Evolutionary conservation across 2,329 filamentous ascomycete genomes (phyloP).

Genomic region (Neopestalotiopsis sp.): DNA sequence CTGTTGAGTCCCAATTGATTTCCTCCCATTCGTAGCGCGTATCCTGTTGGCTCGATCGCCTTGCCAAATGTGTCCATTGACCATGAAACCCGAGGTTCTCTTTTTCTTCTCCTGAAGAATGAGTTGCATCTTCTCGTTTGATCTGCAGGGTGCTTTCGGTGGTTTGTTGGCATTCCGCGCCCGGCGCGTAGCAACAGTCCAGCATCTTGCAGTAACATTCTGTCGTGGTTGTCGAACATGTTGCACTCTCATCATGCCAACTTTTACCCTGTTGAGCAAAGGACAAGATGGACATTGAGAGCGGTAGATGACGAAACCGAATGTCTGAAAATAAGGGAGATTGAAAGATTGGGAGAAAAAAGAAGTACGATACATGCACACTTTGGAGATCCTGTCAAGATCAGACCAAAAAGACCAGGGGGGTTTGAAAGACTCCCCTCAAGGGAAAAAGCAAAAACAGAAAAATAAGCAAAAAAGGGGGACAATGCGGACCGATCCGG

Average conservation of each 20-base stretch:
- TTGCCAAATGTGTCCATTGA: constrained; percentile 1
- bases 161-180: not conserved
- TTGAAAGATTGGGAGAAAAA: not conserved
- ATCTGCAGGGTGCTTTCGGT: not conserved
- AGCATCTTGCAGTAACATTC: not conserved
- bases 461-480: not conserved
- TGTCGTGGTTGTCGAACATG: not conserved
- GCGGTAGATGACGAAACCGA: not conserved
- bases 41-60: not conserved
- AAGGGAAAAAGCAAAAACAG: not conserved
- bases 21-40: not conserved
- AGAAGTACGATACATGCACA: constrained; percentile 1
- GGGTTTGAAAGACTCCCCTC: not conserved
- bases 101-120: not conserved
- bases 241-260: not conserved
- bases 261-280: too few relatives aligned
- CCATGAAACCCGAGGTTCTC: not conserved
- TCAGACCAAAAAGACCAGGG: not conserved
- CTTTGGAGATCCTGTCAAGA: not conserved
- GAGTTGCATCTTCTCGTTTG: not conserved
- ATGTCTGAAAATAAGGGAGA: not conserved
- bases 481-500: constrained; percentile 11
- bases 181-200: not conserved
- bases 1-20: too few relatives aligned
- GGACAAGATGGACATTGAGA: not conserved